Evolutionary conservation across 1,284 basidiomycete species (phyloP), one percentile per base, ranked within the genome.

Genomic region (Malassezia brasiliensis): DNA sequence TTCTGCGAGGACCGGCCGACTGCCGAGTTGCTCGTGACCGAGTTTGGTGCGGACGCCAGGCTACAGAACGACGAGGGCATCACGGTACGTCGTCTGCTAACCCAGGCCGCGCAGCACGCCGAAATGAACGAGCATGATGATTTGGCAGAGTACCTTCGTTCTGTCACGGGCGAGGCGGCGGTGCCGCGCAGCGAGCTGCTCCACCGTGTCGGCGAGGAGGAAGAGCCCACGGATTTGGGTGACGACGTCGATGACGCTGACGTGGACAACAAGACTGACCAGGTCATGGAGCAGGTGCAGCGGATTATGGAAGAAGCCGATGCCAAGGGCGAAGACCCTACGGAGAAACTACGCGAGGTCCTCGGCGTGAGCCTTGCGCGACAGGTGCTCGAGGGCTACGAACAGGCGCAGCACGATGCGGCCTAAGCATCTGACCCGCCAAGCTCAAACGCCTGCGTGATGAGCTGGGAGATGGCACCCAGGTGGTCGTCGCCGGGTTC

Each of bases 401-500:
- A 34, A 6, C 34, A 39, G 7, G 22, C 41, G 44, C 15, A 48
- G 35, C 20, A 15, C 14, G 25, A 22, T 9, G 15, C 30, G 3
- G 42, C 11, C 8, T 30, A 22, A 11, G 22, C 22, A 2, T 37
- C 44, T 17, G 37, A 20, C 10, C 25, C 30, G 2, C 44, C 46
- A 14, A 52, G 60, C 52, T 68, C 67, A 38, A 72, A 72, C 0
- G 67, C 61, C 37, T 65, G 64, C 3, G 60, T 64, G 19, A 74
- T 74, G 3, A 74, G 56, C 44, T 68, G 63, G 11, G 67, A 69
- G 11, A 74, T 69, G 28, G 70, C 65, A 12, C 70, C 94, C 38
- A 99, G 81, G 72, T 96, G 96, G 7, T 90, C 88, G 75, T 99
- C 94, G 10, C 94, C 93, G 14, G 91, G 82, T 77, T 99, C 94